Base-by-base conservation (phyloP, 169 alveolate species). In the Fabrea salina region DNA sequence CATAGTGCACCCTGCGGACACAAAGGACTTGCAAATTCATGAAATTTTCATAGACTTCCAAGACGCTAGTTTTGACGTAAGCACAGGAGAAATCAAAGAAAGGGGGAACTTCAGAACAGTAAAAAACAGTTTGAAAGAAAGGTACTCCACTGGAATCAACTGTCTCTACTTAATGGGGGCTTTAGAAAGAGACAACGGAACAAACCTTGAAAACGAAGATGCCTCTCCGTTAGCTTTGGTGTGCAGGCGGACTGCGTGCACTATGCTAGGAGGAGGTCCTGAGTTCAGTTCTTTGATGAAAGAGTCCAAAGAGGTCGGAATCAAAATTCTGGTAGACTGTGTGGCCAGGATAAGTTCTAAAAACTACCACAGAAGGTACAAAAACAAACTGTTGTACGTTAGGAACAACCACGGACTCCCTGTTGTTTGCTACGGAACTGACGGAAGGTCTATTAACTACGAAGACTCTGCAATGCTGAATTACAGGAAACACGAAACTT, bases 41-140 rank as follows among this genome's bases (percentile, higher is more conserved):
- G 98, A 95, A 67, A 91, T 95, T 30, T 86, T 89, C 57, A 89
- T 92, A 33, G 98, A 95, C 82, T 71, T 79, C 44, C 87, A 90
- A 44, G 88, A 86, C 41, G 97, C 97, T 2, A 82, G 82, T 30
- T 82, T 87, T 51, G 96, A 95, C 67, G 86, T 86, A 25, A 76
- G 91, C 3, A 83, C 82, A 33, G 97, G 97, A 30, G 78, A 76
- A 64, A 53, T 93, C 13, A 74, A 70, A 16, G 83, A 86, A 75
- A 81, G 97, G 71, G 97, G 98, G 19, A 84, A 68, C 57, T 92
- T 95, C 78, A 64, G 78, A 35, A 75, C 76, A 32, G 92, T 95
- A 32, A 86, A 79, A 37, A 83, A 84, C 6, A 67, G 88, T 50
- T 76, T 95, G 30, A 82, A 71, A 2, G 77, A 70, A 40, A 88